phyloP scores from a whole-genome alignment of 331 rosid genomes.

The Telfairia occidentalis region DNA sequence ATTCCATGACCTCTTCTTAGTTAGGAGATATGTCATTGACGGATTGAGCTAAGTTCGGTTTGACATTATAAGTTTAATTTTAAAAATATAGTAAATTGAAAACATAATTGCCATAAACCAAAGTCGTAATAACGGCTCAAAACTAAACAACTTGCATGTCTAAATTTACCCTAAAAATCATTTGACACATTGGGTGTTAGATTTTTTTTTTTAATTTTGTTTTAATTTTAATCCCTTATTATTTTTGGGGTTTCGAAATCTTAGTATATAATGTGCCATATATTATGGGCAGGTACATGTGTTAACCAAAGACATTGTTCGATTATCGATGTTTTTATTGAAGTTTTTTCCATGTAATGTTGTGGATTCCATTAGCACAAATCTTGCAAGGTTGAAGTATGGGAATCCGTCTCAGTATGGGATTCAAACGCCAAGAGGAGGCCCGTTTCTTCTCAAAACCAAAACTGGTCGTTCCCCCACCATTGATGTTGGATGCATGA shows the following conservation, averaged over 20 bases:
- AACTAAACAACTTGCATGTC: too few relatives aligned
- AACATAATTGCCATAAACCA: too few relatives aligned
- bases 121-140: too few relatives aligned
- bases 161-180: background rate
- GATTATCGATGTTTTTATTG: conserved; percentile 33
- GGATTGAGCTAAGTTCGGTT: too few relatives aligned
- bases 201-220: background rate
- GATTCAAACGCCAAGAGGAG: conserved; percentile 23
- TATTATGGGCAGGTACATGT: conserved; percentile 29
- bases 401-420: conserved; percentile 30
- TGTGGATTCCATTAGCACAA: conserved; percentile 22
- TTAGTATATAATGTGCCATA: background rate
- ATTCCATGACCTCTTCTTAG: too few relatives aligned
- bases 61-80: too few relatives aligned
- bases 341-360: conserved; percentile 13
- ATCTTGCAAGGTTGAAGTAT: conserved; percentile 21
- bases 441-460: conserved; percentile 26
- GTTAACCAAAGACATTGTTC: conserved; percentile 36
- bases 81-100: too few relatives aligned
- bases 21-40: too few relatives aligned
- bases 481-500: conserved; percentile 38
- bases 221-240: too few relatives aligned
- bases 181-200: background rate
- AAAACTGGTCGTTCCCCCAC: conserved; percentile 33
- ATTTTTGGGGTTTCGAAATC: background rate